A percentile compares a stretch with the other conserved stretches of the same genome.
phyloP scores from a whole-genome alignment of 768 basidiomycete genomes.

The Trametes villosa region DNA sequence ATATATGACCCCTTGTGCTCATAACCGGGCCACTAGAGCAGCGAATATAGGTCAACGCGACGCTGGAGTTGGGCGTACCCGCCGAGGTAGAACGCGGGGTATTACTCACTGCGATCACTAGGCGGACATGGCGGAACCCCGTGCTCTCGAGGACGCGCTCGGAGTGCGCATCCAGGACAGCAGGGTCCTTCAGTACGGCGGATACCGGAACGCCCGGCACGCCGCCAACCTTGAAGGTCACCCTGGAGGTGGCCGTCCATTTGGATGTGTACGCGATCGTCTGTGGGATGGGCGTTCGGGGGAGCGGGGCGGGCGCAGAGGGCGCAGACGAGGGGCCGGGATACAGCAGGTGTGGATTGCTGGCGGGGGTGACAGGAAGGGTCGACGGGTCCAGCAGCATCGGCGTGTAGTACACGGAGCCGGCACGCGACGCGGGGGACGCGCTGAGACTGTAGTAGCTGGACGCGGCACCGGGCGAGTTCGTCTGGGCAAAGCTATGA shows the following conservation, averaged over 20 bases:
- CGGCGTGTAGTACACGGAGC: neutral
- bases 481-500: neutral
- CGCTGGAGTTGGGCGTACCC: neutral
- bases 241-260: neutral
- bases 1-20: constrained; percentile 22
- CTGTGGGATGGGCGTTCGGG: constrained; percentile 17
- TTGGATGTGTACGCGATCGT: neutral
- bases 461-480: neutral
- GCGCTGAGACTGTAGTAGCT: constrained; percentile 7
- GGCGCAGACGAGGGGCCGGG: neutral
- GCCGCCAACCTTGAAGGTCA: constrained; percentile 14
- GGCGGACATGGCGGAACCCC: constrained; percentile 21
- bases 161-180: constrained; percentile 2
- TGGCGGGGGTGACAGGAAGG: neutral
- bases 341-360: neutral
- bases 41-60: neutral
- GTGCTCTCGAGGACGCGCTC: constrained; percentile 20
- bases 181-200: constrained; percentile 11
- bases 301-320: neutral
- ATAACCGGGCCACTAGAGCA: constrained; percentile 30
- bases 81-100: too few relatives aligned
- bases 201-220: constrained; percentile 15
- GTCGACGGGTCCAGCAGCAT: neutral
- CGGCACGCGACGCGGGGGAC: neutral
- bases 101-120: constrained; percentile 21